phyloP scores from a whole-genome alignment of 768 basidiomycete genomes.

The Suillus weaverae region DNA sequence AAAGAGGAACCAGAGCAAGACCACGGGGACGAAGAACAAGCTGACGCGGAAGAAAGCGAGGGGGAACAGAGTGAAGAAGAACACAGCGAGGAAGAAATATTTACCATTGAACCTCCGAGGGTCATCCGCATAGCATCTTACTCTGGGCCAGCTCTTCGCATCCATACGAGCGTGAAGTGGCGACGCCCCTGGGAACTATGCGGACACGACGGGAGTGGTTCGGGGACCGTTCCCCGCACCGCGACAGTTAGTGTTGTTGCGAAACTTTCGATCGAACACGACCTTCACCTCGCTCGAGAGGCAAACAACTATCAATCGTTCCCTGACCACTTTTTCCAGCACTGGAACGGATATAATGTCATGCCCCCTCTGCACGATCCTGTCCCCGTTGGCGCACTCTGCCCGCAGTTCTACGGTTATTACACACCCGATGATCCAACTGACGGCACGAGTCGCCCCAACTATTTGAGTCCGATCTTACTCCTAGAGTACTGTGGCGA shows the following conservation, averaged over 20 bases:
- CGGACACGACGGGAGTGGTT: not conserved
- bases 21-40: not conserved
- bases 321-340: conserved; percentile 28
- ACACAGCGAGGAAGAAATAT: not conserved
- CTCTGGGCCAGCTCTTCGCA: conserved; percentile 8
- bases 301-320: conserved; percentile 29
- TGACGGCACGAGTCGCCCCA: conserved; percentile 5
- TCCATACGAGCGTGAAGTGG: conserved; percentile 19
- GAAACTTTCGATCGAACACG: conserved; percentile 43
- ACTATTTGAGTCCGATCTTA: conserved; percentile 41
- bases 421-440: conserved; percentile 39
- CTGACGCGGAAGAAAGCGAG: not conserved
- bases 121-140: not conserved
- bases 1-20: not conserved
- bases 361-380: conserved; percentile 36
- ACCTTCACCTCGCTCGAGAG: conserved; percentile 36
- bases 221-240: conserved; percentile 24
- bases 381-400: conserved; percentile 48
- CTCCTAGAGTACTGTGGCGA: conserved; percentile 50
- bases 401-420: conserved; percentile 67
- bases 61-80: not conserved
- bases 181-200: conserved; percentile 7
- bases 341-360: conserved; percentile 28
- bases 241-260: conserved; percentile 43
- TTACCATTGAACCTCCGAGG: not conserved